Base-by-base conservation (phyloP, 2,329 filamentous ascomycete species). In the Pseudogymnoascus verrucosus region DNA sequence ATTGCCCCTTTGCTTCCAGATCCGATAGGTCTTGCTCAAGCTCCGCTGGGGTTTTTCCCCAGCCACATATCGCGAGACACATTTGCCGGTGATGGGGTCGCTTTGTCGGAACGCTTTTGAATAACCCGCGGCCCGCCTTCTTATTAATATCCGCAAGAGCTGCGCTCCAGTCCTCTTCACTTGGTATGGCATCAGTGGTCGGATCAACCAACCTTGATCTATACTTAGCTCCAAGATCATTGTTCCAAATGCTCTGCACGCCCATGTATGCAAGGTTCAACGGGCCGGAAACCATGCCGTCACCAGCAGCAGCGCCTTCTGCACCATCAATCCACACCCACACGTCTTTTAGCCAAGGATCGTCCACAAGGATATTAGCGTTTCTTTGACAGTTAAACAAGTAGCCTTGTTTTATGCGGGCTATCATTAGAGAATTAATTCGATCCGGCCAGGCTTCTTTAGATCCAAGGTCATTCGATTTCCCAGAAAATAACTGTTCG, bases 191-290 rank as follows among this genome's bases (percentile, higher is more conserved):
- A 16, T 5, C n/a, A 39, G 14, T 26, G 11, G 75, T 69, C 40
- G 76, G 71, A 66, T 86, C 82, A 6, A 82, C 82, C 7, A 72
- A 16, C 26, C 59, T 61, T 42, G n/a, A 26, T 36, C 28, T 23
- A 26, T 19, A 68, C 78, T 72, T 76, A 81, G 34, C 16, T 6
- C 88, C 88, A 7, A 91, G 79, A 61, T 86, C 79, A 65, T 89
- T 88, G 2, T 78, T 83, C 89, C 90, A 93, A 63, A 95, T 84
- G 1, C 83, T 83, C 62, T 84, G 79, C 5, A 93, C 85, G 1
- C 91, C 91, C 64, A 93, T 78, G 69, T 89, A 95, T 70, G 88
- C 88, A 19, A 93, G 76, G 69, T 95, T 90, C 3, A 92, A 77
- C 2, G 82, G 82, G 11, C 84, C 80, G 6, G 85, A 79, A 26